These are phyloP conservation scores for Plectranthus barbatus DNA, from an alignment of 257 asterid species.

Conservation along the genomic window DNA sequence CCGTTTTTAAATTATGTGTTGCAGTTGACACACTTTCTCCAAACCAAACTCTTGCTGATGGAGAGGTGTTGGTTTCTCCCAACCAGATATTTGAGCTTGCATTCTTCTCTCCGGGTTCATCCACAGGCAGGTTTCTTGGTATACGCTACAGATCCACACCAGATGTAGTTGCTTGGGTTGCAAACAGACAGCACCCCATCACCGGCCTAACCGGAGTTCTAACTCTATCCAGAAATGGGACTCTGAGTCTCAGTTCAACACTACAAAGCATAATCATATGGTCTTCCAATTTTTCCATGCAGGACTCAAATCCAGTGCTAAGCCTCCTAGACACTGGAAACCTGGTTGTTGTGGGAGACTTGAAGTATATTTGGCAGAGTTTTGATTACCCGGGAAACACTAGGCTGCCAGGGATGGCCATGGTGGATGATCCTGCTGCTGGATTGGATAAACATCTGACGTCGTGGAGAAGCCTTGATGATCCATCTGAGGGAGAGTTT, in stretches of 20 bases:
- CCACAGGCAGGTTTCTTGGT: too few species aligned
- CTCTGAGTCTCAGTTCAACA: too few species aligned
- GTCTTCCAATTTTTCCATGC: background rate
- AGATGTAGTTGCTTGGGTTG: constrained; percentile 13
- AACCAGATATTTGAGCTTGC: too few species aligned
- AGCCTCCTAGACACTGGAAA: constrained; percentile 14
- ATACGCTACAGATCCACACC: too few species aligned
- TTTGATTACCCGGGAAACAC: constrained; percentile 9
- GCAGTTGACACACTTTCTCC: too few species aligned
- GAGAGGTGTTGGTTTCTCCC: too few species aligned
- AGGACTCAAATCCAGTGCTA: background rate
- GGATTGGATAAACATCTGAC: background rate
- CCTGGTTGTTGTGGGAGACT: background rate
- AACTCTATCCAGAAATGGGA: too few species aligned
- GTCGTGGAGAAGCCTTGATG: constrained; percentile 7
- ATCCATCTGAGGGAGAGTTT: constrained; percentile 10
- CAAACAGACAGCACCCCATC: background rate
- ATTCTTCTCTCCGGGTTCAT: too few species aligned
- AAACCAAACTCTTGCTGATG: too few species aligned
- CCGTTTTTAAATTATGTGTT: too few species aligned
- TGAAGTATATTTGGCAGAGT: constrained; percentile 8
- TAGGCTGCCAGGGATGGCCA: constrained; percentile 10
- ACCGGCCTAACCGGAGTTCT: too few species aligned
- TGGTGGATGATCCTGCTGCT: background rate
- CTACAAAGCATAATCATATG: too few species aligned